These are phyloP conservation scores for Primulina eburnea DNA, from an alignment of 257 asterid genomes.

Conservation along the genomic window DNA sequence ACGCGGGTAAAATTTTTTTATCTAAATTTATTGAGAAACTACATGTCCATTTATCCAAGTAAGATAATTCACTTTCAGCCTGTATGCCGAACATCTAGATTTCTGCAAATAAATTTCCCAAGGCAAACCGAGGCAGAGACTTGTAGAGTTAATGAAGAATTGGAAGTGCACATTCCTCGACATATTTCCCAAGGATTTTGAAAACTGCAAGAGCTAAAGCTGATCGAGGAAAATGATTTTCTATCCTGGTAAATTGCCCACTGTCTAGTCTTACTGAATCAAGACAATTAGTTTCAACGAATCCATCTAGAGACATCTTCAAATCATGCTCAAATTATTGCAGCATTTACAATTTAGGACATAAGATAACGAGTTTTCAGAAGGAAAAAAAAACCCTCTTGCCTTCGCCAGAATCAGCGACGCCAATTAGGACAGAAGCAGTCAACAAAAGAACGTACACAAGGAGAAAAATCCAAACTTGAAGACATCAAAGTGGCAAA, in stretches of 20 bases:
- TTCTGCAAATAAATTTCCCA: neutral
- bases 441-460: slow-evolving; percentile 10
- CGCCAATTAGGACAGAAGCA: slow-evolving; percentile 7
- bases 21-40: neutral
- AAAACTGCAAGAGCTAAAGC: neutral
- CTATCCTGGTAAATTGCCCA: neutral
- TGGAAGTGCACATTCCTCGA: neutral
- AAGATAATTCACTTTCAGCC: neutral
- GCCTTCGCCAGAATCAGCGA: slow-evolving; percentile 1
- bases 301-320: neutral
- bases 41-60: neutral
- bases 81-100: neutral
- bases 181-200: neutral
- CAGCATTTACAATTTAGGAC: neutral
- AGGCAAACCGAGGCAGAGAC: neutral
- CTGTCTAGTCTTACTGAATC: neutral
- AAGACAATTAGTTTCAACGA: neutral
- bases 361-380: slow-evolving; percentile 4
- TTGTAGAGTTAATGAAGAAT: neutral
- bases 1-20: neutral
- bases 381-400: neutral
- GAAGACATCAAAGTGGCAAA: neutral
- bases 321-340: slow-evolving; percentile 9
- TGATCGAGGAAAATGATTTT: neutral
- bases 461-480: slow-evolving; percentile 12